phyloP scores from a whole-genome alignment of 768 basidiomycete genomes.

The Inosperma sp. region DNA sequence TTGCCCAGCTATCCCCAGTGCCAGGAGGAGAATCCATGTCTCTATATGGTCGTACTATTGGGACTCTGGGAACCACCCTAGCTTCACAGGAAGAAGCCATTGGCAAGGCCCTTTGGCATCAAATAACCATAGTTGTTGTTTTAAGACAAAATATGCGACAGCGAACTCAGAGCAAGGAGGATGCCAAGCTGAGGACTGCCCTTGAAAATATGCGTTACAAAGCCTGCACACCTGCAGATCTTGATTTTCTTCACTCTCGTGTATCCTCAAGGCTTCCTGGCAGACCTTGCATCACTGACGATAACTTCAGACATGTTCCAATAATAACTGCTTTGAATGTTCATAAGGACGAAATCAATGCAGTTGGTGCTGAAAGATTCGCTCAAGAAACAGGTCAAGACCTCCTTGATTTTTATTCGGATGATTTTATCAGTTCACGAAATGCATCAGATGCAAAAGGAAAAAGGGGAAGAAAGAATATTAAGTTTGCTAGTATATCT shows the following conservation, averaged over 20 bases:
- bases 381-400: slow-evolving; percentile 27
- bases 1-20: slow-evolving; percentile 40
- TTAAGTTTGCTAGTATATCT: slow-evolving; percentile 4
- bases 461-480: neutral
- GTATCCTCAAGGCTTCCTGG: slow-evolving; percentile 16
- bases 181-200: slow-evolving; percentile 25
- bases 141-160: slow-evolving; percentile 36
- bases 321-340: slow-evolving; percentile 37
- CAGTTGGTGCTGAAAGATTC: slow-evolving; percentile 27
- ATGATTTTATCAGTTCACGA: slow-evolving; percentile 14
- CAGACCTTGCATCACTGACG: slow-evolving; percentile 11
- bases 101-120: slow-evolving; percentile 34
- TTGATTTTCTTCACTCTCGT: slow-evolving; percentile 29
- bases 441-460: neutral
- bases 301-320: slow-evolving; percentile 29
- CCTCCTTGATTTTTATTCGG: slow-evolving; percentile 24
- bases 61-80: neutral
- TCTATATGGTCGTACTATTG: slow-evolving; percentile 4
- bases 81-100: slow-evolving; percentile 10
- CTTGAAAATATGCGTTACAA: slow-evolving; percentile 38
- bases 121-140: slow-evolving; percentile 31
- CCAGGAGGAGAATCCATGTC: slow-evolving; percentile 14
- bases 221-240: slow-evolving; percentile 35
- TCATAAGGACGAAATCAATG: slow-evolving; percentile 37
- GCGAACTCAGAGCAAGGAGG: slow-evolving; percentile 14